A percentile compares a stretch with the other conserved stretches of the same genome.
These are phyloP conservation scores for Chiua sp. DNA, from an alignment of 1,284 basidiomycete genomes.

Conservation along the genomic window DNA sequence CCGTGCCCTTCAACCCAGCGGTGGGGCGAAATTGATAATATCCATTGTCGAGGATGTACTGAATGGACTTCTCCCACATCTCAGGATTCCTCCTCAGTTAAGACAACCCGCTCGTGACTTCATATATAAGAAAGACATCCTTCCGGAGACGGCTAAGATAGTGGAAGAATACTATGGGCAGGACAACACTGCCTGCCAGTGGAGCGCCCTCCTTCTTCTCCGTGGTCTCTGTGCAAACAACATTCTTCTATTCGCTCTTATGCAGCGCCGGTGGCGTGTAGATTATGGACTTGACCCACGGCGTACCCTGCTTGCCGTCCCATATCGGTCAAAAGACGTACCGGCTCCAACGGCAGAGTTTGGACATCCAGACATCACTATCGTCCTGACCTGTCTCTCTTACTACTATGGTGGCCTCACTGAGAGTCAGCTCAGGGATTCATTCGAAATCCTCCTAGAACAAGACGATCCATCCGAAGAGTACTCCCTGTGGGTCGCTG, in stretches of 20 bases:
- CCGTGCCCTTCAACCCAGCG: conserved; percentile 35
- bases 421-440: conserved; percentile 41
- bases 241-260: conserved; percentile 32
- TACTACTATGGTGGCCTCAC: conserved; percentile 44
- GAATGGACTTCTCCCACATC: conserved; percentile 25
- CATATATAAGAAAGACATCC: conserved; percentile 13
- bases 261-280: conserved; percentile 51
- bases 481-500: conserved; percentile 48
- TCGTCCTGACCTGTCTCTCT: conserved; percentile 47
- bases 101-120: conserved; percentile 25
- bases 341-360: conserved; percentile 56
- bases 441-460: conserved; percentile 46
- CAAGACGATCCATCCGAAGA: conserved; percentile 48
- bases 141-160: conserved; percentile 24
- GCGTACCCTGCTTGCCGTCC: conserved; percentile 55
- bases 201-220: conserved; percentile 44
- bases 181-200: conserved; percentile 18
- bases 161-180: conserved; percentile 17
- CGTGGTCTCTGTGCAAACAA: conserved; percentile 44
- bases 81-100: conserved; percentile 15
- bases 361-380: conserved; percentile 56
- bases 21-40: conserved; percentile 26
- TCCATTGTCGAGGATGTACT: conserved; percentile 30
- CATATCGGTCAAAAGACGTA: conserved; percentile 57
- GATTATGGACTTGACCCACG: conserved; percentile 52